Percentiles rank a stretch among this genome's conserved stretches.
Evolutionary conservation across 352 stramenopile species (phyloP).

Genomic region (Plasmopara viticola): DNA sequence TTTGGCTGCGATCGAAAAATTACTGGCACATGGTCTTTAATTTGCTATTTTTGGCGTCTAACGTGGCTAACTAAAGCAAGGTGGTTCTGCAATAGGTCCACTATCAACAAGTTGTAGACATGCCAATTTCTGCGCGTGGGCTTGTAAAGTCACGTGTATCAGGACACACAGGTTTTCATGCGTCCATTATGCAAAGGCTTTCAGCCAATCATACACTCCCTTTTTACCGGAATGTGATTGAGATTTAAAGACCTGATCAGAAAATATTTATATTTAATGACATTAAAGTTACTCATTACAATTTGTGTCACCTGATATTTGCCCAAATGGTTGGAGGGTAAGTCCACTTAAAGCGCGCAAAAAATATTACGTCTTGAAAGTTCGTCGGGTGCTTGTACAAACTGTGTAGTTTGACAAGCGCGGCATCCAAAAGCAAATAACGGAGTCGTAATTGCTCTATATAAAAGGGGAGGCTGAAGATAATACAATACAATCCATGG

Average conservation of each 20-base stretch:
- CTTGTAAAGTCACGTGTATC: conserved; percentile 8
- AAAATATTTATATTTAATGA: conserved; percentile 5
- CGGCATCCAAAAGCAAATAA: conserved; percentile 13
- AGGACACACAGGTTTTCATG: conserved; percentile 7
- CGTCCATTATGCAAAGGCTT: conserved; percentile 7
- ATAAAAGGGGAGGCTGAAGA: too few relatives aligned
- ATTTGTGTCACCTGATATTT: background rate
- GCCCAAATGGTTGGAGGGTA: background rate
- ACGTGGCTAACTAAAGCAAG: conserved; percentile 5
- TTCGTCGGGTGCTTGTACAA: conserved; percentile 13
- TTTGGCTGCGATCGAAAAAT: conserved; percentile 5
- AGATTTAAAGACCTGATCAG: background rate
- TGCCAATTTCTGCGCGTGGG: conserved; percentile 5
- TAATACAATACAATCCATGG: too few relatives aligned
- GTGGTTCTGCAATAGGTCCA: conserved; percentile 8
- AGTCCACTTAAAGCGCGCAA: background rate
- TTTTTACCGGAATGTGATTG: conserved; percentile 1
- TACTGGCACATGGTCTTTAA: conserved; percentile 9
- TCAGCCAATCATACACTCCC: conserved; percentile 9
- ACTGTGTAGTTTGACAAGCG: background rate
- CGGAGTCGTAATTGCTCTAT: conserved; percentile 5
- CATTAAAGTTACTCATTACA: conserved; percentile 7
- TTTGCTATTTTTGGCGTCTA: conserved; percentile 10
- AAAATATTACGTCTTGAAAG: background rate
- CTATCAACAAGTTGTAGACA: conserved; percentile 14